Conservation (phyloP, 2,329 filamentous ascomycete species). For the Pestalotiopsis sp. region DNA sequence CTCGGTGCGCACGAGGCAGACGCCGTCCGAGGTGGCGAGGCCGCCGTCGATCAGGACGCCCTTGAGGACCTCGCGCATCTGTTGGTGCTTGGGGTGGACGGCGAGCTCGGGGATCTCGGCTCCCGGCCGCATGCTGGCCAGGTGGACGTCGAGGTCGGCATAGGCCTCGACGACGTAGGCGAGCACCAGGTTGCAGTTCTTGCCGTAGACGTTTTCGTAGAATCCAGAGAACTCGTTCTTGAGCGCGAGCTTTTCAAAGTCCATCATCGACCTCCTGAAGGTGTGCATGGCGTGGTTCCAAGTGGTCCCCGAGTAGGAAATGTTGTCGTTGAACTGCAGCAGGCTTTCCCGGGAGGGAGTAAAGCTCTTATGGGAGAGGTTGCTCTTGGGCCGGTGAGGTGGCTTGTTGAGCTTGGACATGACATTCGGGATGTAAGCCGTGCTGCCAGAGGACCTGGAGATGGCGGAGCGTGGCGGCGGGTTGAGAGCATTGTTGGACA, state of each 20-base stretch:
- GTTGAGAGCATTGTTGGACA: background rate
- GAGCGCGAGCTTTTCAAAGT: conserved; percentile 4
- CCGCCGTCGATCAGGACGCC: conserved; percentile 33
- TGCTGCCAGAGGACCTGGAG: background rate
- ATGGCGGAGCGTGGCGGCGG: background rate
- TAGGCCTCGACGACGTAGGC: conserved; percentile 37
- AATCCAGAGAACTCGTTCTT: conserved; percentile 21
- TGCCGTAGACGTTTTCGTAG: conserved; percentile 27
- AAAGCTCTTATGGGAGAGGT: background rate
- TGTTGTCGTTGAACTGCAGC: background rate
- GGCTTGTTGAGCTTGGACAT: background rate
- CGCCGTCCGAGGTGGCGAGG: conserved; percentile 1
- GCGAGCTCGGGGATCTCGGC: conserved; percentile 21
- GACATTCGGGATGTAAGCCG: background rate
- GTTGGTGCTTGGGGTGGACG: conserved; percentile 24
- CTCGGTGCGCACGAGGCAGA: conserved; percentile 8
- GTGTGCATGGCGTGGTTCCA: background rate
- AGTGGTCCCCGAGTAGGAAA: background rate
- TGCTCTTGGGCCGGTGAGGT: background rate
- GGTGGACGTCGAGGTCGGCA: conserved; percentile 26
- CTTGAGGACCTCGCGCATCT: conserved; percentile 28
- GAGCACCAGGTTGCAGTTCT: conserved; percentile 31
- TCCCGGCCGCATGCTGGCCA: conserved; percentile 22
- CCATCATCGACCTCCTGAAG: background rate
- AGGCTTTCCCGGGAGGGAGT: background rate